Base-by-base conservation (phyloP, 345 rosid genomes). In the Cochlearia excelsa region DNA sequence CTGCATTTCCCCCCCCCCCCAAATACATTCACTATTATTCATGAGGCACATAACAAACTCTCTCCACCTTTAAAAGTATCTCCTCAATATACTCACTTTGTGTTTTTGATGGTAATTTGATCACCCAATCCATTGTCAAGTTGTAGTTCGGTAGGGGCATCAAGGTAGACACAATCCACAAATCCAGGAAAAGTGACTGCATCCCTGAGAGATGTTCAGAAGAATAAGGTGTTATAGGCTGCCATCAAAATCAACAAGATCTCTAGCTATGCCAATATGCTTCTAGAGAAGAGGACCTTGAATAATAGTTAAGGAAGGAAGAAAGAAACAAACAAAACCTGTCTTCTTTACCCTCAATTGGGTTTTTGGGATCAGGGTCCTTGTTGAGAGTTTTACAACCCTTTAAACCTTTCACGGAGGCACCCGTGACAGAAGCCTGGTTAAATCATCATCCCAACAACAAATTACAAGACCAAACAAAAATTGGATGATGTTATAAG, bases 101-200 rank as follows among this genome's bases (percentile, higher is more conserved):
- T 71, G 65, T 74, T 86, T 62, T 59, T 56, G 72, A 92, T 77
- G 44, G 83, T 60, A 74, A 88, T 78, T 34, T 56, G 63, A 66
- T 82, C 82, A 58, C 96, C 98, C 83, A 88, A 74, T 51, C 96
- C 98, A 77, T 92, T 92, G 67, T 84, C 86, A 16, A 92, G 84
- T 9, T 60, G 79, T 74, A 92, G 35, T 59, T 77, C 84, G 8
- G 49, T 60, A 5, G 95, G 78, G 35, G 95, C 87, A 75, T 81
- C 76, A 54, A 86, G 90, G 59, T 88, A 92, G 57, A 88, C 49
- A 66, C 96, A 83, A 62, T 92, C 98, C 30, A 92, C 89, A 76
- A 92, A 92, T 46, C 95, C 95, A 61, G 95, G 96, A 72, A 83
- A 86, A 23, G 77, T 80, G 76, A 92, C 78, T 63, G 30, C 77